These are phyloP conservation scores for Coemansia sp. DNA, from an alignment of 192 early-diverging fungal species.

Conservation along the genomic window DNA sequence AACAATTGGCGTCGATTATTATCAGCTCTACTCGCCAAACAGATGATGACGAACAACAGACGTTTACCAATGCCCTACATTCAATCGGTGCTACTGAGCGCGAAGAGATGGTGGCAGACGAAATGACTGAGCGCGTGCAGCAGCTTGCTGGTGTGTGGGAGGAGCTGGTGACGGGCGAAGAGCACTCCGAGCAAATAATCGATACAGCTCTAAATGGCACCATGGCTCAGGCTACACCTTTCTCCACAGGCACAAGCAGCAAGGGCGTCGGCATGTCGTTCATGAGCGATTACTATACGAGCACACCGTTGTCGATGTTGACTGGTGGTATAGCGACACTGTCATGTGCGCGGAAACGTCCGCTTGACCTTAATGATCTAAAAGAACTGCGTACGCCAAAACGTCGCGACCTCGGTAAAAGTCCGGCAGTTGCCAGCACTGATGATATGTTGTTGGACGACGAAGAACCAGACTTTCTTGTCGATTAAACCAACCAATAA, in stretches of 20 bases:
- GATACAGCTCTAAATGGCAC: not conserved
- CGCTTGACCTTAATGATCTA: not conserved
- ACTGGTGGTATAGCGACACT: constrained; percentile 2
- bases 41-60: not conserved
- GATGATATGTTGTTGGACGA: constrained; percentile 7
- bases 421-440: not conserved
- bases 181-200: constrained; percentile 7
- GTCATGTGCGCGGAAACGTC: constrained; percentile 4
- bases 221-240: not conserved
- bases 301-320: constrained; percentile 1
- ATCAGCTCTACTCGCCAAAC: not conserved
- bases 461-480: constrained; percentile 15
- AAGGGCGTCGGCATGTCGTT: constrained; percentile 6
- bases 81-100: not conserved
- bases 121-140: constrained; percentile 10
- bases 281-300: constrained; percentile 6
- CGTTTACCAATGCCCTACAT: not conserved
- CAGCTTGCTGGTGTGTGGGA: constrained; percentile 32
- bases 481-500: constrained; percentile 11
- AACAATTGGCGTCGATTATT: not conserved
- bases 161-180: constrained; percentile 9
- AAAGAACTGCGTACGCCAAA: not conserved
- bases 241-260: not conserved
- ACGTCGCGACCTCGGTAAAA: not conserved
- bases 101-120: not conserved